Percentiles rank a stretch among this genome's conserved stretches.
These are phyloP conservation scores for Hyphopichia burtonii DNA, from an alignment of 1,139 yeast genomes.

Conservation along the genomic window DNA sequence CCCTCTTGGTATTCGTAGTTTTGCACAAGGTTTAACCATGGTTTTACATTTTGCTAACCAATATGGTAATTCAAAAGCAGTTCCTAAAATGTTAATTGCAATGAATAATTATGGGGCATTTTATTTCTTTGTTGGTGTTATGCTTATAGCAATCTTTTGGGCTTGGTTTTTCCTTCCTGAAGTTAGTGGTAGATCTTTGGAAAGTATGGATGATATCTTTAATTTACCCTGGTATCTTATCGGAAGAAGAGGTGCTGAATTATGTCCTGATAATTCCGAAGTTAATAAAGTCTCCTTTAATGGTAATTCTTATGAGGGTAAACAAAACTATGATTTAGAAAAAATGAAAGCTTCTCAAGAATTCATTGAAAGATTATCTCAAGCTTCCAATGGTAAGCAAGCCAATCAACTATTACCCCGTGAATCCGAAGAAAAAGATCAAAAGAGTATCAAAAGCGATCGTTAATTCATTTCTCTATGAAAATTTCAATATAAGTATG, in stretches of 20 bases:
- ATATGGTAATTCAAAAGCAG: conserved; percentile 47
- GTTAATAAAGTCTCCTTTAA: conserved; percentile 18
- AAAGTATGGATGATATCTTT: conserved; percentile 45
- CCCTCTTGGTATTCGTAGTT: conserved; percentile 42
- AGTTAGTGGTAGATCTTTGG: conserved; percentile 39
- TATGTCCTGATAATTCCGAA: conserved; percentile 43
- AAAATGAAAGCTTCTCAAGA: conserved; percentile 9
- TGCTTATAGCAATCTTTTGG: conserved; percentile 34
- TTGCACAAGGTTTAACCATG: conserved; percentile 46
- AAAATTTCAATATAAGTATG: not conserved
- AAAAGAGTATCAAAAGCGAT: not conserved
- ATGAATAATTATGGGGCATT: conserved; percentile 44
- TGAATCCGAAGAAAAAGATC: not conserved
- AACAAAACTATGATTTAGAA: conserved; percentile 17
- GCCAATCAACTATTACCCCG: not conserved
- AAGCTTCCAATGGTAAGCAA: not conserved
- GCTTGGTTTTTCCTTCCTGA: conserved; percentile 45
- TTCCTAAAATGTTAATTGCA: conserved; percentile 40
- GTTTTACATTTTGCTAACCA: conserved; percentile 48
- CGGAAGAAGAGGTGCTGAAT: conserved; percentile 41
- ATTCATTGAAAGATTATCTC: not conserved
- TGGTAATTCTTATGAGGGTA: conserved; percentile 21
- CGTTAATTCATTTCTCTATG: not conserved
- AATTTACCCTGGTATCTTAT: conserved; percentile 46
- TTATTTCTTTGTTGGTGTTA: conserved; percentile 40